Evolutionary conservation across 352 stramenopile species (phyloP).

Genomic region (Phytophthora ohioensis): DNA sequence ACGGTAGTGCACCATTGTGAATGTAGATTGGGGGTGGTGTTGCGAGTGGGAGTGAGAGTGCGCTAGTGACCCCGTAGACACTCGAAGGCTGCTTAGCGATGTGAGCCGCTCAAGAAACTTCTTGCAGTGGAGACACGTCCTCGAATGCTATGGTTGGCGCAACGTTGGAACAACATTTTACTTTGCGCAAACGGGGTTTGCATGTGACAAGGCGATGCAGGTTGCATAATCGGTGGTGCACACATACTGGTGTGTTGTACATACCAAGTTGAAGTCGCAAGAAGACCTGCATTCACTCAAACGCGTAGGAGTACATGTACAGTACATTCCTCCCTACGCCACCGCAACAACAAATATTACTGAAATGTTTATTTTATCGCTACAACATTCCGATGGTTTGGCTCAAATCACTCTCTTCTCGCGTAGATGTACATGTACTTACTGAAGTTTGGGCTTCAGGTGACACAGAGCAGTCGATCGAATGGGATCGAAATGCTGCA

Average conservation of each 20-base stretch:
- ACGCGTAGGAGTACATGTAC: too few species aligned
- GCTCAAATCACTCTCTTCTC: too few species aligned
- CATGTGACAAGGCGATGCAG: slow-evolving; percentile 18
- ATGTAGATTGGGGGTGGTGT: neutral
- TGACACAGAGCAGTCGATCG: too few species aligned
- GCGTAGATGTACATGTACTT: too few species aligned
- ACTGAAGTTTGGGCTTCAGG: too few species aligned
- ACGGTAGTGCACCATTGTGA: slow-evolving; percentile 82
- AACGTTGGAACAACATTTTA: slow-evolving; percentile 12
- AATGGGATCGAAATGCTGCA: too few species aligned
- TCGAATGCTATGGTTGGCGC: neutral
- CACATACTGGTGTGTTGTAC: neutral
- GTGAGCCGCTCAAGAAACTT: slow-evolving; percentile 26
- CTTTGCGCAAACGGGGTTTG: slow-evolving; percentile 24
- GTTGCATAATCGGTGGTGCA: slow-evolving; percentile 12
- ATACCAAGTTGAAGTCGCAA: slow-evolving; percentile 3
- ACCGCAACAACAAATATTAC: too few species aligned
- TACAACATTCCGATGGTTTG: too few species aligned
- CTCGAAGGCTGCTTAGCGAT: too few species aligned
- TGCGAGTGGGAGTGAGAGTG: slow-evolving; percentile 2
- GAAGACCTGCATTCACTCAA: too few species aligned
- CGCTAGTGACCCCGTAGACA: slow-evolving; percentile 7
- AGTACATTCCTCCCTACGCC: too few species aligned
- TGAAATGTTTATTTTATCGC: too few species aligned
- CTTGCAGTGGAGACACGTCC: slow-evolving; percentile 27